Conservation (phyloP, 495 filamentous ascomycete species). For the Aspergillus conjunctus region DNA sequence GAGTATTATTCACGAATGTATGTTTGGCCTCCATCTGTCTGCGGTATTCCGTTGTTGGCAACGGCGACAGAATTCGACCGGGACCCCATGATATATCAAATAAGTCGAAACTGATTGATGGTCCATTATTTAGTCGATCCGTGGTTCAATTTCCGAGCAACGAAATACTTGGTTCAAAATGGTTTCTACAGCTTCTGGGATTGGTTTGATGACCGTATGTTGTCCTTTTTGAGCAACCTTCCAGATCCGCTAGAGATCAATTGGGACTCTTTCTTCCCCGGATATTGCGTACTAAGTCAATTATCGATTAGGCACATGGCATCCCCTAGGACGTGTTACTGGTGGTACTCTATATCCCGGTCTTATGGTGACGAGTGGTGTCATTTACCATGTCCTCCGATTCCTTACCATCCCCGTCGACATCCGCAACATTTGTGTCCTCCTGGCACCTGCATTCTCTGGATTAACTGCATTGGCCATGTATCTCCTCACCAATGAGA, state of each 20-base stretch:
- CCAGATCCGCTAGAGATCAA: conserved; percentile 1
- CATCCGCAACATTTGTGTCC: conserved; percentile 97
- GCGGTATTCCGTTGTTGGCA: background rate
- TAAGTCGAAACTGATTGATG: conserved; percentile 20
- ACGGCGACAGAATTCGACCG: too few species aligned
- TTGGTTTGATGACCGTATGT: conserved; percentile 97
- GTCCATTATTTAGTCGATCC: conserved; percentile 74
- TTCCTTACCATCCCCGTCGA: conserved; percentile 93
- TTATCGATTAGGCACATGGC: conserved; percentile 79
- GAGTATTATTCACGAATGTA: conserved; percentile 99
- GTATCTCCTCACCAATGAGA: conserved; percentile 96
- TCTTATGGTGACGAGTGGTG: conserved; percentile 98
- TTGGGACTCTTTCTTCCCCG: conserved; percentile 7
- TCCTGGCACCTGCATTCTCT: conserved; percentile 94
- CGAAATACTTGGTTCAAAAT: conserved; percentile 93
- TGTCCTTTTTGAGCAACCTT: conserved; percentile 8
- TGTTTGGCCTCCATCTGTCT: conserved; percentile 38
- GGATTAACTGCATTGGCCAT: conserved; percentile 91
- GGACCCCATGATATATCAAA: conserved; percentile 3
- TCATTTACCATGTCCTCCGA: conserved; percentile 92
- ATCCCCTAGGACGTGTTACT: conserved; percentile 97
- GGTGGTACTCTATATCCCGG: conserved; percentile 98
- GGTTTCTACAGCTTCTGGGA: conserved; percentile 99
- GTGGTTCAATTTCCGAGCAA: conserved; percentile 99
- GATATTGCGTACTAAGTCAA: conserved; percentile 24